phyloP scores from a whole-genome alignment of 2,329 filamentous ascomycete species.

The Colletotrichum chlorophyti region DNA sequence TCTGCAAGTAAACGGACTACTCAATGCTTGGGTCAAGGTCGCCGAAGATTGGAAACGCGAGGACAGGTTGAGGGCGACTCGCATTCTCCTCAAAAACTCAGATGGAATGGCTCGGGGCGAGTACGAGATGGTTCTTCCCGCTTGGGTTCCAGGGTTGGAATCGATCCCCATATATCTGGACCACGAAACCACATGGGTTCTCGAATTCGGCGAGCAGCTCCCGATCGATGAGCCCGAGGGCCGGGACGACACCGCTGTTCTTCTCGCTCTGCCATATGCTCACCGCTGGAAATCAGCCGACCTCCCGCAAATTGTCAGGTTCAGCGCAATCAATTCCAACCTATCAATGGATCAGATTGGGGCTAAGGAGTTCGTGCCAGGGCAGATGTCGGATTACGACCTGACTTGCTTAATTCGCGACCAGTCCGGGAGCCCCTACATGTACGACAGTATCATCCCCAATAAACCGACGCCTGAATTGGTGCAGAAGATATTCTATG shows the following conservation, averaged over 20 bases:
- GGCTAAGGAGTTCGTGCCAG: slow-evolving; percentile 33
- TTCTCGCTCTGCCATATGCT: slow-evolving; percentile 55
- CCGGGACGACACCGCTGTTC: slow-evolving; percentile 51
- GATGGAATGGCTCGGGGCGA: slow-evolving; percentile 40
- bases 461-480: slow-evolving; percentile 50
- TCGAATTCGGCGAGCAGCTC: slow-evolving; percentile 37
- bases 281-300: slow-evolving; percentile 52
- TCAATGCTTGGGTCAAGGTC: slow-evolving; percentile 55
- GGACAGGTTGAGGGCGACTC: slow-evolving; percentile 34
- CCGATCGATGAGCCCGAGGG: slow-evolving; percentile 25
- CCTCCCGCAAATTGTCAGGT: slow-evolving; percentile 50
- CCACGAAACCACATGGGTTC: slow-evolving; percentile 40
- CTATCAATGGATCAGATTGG: slow-evolving; percentile 42
- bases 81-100: slow-evolving; percentile 32
- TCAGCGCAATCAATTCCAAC: slow-evolving; percentile 37
- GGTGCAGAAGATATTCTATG: slow-evolving; percentile 45
- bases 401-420: slow-evolving; percentile 49
- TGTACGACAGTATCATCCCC: slow-evolving; percentile 48
- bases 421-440: slow-evolving; percentile 41
- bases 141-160: slow-evolving; percentile 44
- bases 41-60: slow-evolving; percentile 49
- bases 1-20: slow-evolving; percentile 43
- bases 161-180: slow-evolving; percentile 50
- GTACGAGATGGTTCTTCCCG: slow-evolving; percentile 53
- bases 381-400: slow-evolving; percentile 30